phyloP scores from a whole-genome alignment of 2,329 filamentous ascomycete genomes.

The Aspergillus sp. region DNA sequence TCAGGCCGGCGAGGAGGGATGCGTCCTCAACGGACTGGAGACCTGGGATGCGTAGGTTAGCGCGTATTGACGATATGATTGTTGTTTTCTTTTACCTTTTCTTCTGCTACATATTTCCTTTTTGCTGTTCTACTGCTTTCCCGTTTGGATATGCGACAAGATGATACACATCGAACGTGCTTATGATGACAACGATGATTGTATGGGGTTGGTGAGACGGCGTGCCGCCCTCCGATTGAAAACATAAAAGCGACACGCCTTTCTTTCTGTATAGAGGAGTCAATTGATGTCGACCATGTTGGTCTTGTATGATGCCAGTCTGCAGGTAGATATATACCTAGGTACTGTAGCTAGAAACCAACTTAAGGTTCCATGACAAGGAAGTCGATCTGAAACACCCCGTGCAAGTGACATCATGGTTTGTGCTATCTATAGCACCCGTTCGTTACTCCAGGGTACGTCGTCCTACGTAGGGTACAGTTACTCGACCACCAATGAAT shows the following conservation, averaged over 20 bases:
- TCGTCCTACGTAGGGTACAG: not conserved
- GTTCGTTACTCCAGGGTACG: not conserved
- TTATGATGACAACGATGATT: too few species aligned
- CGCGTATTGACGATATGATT: conserved; percentile 8
- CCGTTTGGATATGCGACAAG: too few species aligned
- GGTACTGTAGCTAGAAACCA: too few species aligned
- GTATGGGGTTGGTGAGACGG: too few species aligned
- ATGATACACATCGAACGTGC: not conserved
- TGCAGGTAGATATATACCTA: too few species aligned
- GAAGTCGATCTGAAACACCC: too few species aligned
- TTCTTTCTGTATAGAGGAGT: too few species aligned
- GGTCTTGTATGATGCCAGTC: too few species aligned
- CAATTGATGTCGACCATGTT: too few species aligned
- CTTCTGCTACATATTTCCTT: conserved; percentile 9
- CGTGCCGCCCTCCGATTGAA: too few species aligned
- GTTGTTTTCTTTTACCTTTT: conserved; percentile 6
- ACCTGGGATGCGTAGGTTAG: conserved; percentile 36
- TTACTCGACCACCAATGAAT: not conserved
- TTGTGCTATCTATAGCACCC: not conserved
- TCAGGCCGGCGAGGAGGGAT: conserved; percentile 54
- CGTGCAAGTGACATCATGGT: conserved; percentile 13
- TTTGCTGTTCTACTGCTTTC: conserved; percentile 3
- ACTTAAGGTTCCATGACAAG: too few species aligned
- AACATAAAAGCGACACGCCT: too few species aligned
- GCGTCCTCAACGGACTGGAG: conserved; percentile 62